Conservation (phyloP, 441 rosid species). For the Pelargonium myrrhifolium region DNA sequence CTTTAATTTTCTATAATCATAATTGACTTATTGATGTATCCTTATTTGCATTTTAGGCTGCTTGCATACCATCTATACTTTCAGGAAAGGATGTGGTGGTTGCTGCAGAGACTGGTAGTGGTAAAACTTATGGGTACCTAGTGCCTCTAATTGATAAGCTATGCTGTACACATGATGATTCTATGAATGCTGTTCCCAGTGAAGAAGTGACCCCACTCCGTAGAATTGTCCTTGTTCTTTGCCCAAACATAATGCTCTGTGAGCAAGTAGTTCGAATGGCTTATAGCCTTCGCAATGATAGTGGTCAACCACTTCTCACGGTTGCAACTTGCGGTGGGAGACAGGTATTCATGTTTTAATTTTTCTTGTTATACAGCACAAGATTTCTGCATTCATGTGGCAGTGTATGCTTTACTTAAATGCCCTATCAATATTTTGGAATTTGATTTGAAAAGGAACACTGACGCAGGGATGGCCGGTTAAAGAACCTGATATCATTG, state of each 20-base stretch:
- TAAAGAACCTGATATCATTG: conserved; percentile 56
- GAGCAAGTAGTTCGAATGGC: conserved; percentile 93
- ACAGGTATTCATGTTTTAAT: conserved; percentile 37
- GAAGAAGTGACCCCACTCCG: conserved; percentile 16
- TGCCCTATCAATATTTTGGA: neutral
- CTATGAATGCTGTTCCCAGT: conserved; percentile 10
- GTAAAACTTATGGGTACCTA: conserved; percentile 77
- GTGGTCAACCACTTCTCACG: conserved; percentile 58
- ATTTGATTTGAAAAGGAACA: conserved; percentile 1
- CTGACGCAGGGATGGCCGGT: conserved; percentile 86
- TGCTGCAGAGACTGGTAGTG: conserved; percentile 96
- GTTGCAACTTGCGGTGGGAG: conserved; percentile 62
- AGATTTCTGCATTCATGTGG: neutral
- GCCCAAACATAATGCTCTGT: conserved; percentile 80
- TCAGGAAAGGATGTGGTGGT: conserved; percentile 80
- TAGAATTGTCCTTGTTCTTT: conserved; percentile 57
- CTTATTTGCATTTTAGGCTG: conserved; percentile 42
- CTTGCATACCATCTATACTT: conserved; percentile 53
- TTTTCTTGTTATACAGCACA: neutral
- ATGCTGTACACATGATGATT: conserved; percentile 14
- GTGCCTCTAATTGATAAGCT: conserved; percentile 63
- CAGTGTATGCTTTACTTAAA: neutral
- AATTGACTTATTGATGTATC: neutral
- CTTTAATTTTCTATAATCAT: neutral
- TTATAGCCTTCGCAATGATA: conserved; percentile 43